Evolutionary conservation across 2,329 filamentous ascomycete genomes (phyloP), one percentile per base, ranked within the genome.

Genomic region (Cryphonectria nitschkei): DNA sequence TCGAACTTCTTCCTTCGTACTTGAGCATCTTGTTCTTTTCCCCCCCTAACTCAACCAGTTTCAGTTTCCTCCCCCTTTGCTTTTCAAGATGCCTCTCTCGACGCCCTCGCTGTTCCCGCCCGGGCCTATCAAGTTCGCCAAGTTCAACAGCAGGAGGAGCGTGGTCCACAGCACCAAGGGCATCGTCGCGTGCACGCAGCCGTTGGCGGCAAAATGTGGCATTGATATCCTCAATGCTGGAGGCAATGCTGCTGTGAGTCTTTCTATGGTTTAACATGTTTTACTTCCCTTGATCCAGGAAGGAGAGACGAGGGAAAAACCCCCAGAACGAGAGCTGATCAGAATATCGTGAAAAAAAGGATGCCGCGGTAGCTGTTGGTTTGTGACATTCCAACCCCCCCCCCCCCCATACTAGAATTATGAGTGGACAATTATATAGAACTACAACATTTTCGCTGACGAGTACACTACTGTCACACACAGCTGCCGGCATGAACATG

Each of bases 321-420:
- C n/a, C n/a, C n/a, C 2, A 11, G 39, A 19, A 56, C 1, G n/a
- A 66, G 72, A 39, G 65, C 73, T 71, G 19, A 75, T 62, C 65
- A 67, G 54, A 7, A 14, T 19, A 14, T n/a, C n/a, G 3, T 9
- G 16, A 9, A 13, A 16, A 9, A 13, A 66, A 97, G 93, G 95
- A 98, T 84, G 95, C 96, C n/a, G 95, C 96, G 11, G 93, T 98
- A 4, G 96, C 96, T 60, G 93, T 97, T 73, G 92, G 91, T 93
- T 46, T 16, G 61, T 43, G 22, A 34, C 32, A 9, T 8, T 11
- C 14, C 19, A 4, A 7, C 1, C 9, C 54, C 32, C 56, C 16
- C 56, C 16, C 29, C 54, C 54, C 13, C 16, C 1, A 13, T 14
- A 16, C 3, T 37, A 64, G 13, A 19, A 3, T 46, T 43, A 13